Evolutionary conservation across 129 eudicot species (phyloP).

Genomic region (Flaveria bidentis): DNA sequence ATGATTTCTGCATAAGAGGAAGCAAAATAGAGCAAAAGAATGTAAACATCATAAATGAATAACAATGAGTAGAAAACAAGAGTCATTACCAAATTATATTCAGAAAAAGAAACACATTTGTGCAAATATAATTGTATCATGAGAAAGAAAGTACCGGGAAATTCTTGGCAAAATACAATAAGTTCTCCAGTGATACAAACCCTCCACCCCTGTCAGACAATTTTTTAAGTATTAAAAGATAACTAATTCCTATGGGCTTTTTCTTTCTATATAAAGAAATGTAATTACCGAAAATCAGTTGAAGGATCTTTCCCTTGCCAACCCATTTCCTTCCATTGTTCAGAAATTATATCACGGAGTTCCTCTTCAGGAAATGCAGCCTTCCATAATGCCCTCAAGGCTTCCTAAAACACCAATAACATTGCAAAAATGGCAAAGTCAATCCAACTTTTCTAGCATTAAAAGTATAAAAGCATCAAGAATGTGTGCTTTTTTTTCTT

Average conservation of each 20-base stretch:
- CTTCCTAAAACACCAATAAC: slow-evolving; percentile 53
- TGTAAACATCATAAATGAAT: not conserved
- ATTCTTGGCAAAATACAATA: slow-evolving; percentile 72
- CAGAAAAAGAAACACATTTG: not conserved
- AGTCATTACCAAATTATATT: not conserved
- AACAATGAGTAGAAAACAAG: not conserved
- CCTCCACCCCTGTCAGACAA: slow-evolving; percentile 86
- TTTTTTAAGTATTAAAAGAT: not conserved
- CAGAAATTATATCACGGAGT: slow-evolving; percentile 79
- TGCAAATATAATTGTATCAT: not conserved
- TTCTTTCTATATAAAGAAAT: not conserved
- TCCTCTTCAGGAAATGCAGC: slow-evolving; percentile 90
- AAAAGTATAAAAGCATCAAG: slow-evolving; percentile 10
- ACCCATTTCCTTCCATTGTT: slow-evolving; percentile 99
- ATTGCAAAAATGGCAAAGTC: slow-evolving; percentile 10
- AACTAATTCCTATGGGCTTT: not conserved
- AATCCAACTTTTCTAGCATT: slow-evolving; percentile 11
- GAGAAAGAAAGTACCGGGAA: slow-evolving; percentile 63
- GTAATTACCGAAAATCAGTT: slow-evolving; percentile 81
- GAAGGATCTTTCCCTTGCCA: slow-evolving; percentile 99
- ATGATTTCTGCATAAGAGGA: slow-evolving; percentile 66
- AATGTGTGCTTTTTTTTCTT: not conserved
- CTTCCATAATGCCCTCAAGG: slow-evolving; percentile 83
- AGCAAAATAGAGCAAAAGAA: not conserved
- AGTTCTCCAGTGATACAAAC: slow-evolving; percentile 90